phyloP scores from a whole-genome alignment of 805 yeast genomes.

The Saccharomycopsis sp. region DNA sequence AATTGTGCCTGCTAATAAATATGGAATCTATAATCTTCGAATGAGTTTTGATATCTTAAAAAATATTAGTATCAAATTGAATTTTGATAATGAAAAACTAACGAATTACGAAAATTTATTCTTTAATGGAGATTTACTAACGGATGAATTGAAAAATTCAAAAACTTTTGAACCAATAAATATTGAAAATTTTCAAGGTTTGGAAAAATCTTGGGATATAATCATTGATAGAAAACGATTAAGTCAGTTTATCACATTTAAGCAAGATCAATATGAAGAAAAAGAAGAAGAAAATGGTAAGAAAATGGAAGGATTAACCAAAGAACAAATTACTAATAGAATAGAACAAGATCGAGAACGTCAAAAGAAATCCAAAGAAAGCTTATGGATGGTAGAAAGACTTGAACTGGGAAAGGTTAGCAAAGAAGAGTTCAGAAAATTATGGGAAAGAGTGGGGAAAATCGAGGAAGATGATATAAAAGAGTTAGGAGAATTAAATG shows the following conservation, averaged over 20 bases:
- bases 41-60: constrained; percentile 5
- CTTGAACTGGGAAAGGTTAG: constrained; percentile 28
- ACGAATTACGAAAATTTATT: neutral
- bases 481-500: constrained; percentile 44
- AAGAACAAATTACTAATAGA: constrained; percentile 54
- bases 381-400: constrained; percentile 59
- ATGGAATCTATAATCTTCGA: constrained; percentile 14
- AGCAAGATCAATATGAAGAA: constrained; percentile 7
- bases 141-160: neutral
- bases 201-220: constrained; percentile 32
- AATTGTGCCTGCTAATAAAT: constrained; percentile 26
- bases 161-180: neutral
- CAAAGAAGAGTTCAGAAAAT: constrained; percentile 38
- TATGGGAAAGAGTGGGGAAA: constrained; percentile 28
- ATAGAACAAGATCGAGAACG: constrained; percentile 93
- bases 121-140: neutral
- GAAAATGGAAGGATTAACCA: constrained; percentile 17
- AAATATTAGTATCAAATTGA: constrained; percentile 6
- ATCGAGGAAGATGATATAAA: constrained; percentile 38
- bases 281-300: neutral
- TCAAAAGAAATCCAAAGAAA: constrained; percentile 76
- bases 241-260: constrained; percentile 30
- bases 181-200: neutral
- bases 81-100: neutral
- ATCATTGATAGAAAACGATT: constrained; percentile 36